A percentile compares a stretch with the other conserved stretches of the same genome.
phyloP scores from a whole-genome alignment of 2,329 filamentous ascomycete species.

The Aspergillus ruber region DNA sequence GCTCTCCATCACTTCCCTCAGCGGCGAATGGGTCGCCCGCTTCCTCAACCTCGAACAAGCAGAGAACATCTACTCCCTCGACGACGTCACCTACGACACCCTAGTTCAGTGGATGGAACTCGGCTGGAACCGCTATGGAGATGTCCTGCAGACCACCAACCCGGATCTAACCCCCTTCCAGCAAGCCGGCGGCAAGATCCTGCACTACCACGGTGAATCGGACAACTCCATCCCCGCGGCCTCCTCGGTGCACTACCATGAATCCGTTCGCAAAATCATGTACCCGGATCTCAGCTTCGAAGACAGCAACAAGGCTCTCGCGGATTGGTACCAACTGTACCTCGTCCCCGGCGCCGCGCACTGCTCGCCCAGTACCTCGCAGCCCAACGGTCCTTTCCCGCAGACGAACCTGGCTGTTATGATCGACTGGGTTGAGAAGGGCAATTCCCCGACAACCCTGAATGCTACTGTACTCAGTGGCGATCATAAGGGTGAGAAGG shows the following conservation, averaged over 20 bases:
- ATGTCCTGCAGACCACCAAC: conserved; percentile 49
- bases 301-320: conserved; percentile 35
- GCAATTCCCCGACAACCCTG: conserved; percentile 35
- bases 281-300: conserved; percentile 36
- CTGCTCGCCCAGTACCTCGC: conserved; percentile 38
- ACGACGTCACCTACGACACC: conserved; percentile 51
- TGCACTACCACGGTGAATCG: conserved; percentile 55
- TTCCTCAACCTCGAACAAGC: conserved; percentile 4
- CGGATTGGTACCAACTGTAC: conserved; percentile 49
- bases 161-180: not conserved
- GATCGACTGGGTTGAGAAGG: conserved; percentile 48
- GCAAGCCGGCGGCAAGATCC: conserved; percentile 47
- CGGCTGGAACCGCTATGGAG: conserved; percentile 44
- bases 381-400: conserved; percentile 37
- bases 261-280: conserved; percentile 44
- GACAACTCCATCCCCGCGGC: conserved; percentile 49
- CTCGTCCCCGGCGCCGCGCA: conserved; percentile 48
- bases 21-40: conserved; percentile 26
- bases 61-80: conserved; percentile 20
- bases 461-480: conserved; percentile 29
- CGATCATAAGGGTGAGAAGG: conserved; percentile 11
- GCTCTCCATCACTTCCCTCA: conserved; percentile 25
- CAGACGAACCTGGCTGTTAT: conserved; percentile 39
- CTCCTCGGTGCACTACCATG: conserved; percentile 51
- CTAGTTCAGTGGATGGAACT: conserved; percentile 50